A percentile compares a stretch with the other conserved stretches of the same genome.
phyloP scores from a whole-genome alignment of 306 rosid species.

The Parietaria judaica region DNA sequence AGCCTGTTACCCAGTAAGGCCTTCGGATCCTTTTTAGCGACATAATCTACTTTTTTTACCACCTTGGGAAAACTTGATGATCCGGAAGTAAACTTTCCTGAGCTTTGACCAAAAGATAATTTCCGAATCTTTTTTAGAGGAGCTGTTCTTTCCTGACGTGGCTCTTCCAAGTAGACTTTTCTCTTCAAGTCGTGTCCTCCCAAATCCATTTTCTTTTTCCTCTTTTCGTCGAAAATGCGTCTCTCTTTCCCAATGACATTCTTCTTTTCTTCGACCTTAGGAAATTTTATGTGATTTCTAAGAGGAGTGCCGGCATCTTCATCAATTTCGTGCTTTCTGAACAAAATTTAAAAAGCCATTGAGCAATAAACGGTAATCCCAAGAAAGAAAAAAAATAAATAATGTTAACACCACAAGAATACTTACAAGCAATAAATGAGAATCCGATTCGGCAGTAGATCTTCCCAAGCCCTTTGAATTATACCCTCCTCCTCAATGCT shows the following conservation, averaged over 20 bases:
- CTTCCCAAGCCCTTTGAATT: conserved; percentile 69
- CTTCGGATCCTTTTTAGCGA: conserved; percentile 32
- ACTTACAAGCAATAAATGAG: conserved; percentile 93
- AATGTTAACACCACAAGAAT: background rate
- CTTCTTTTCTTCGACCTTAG: conserved; percentile 30
- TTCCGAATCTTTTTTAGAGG: conserved; percentile 29
- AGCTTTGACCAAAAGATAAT: conserved; percentile 20
- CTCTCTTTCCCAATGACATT: conserved; percentile 22
- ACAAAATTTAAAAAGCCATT: conserved; percentile 18
- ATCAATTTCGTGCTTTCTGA: conserved; percentile 73
- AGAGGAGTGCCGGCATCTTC: conserved; percentile 56
- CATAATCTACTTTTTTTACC: conserved; percentile 24
- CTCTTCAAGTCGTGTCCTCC: conserved; percentile 34
- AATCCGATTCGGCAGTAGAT: conserved; percentile 65
- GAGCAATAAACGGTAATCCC: conserved; percentile 8
- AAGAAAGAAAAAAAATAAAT: conserved; percentile 23
- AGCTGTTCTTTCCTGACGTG: conserved; percentile 24
- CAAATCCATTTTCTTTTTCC: conserved; percentile 21
- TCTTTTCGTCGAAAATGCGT: conserved; percentile 18
- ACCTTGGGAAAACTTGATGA: conserved; percentile 31
- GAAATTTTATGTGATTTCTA: conserved; percentile 72
- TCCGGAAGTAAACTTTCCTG: conserved; percentile 26
- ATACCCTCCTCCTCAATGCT: conserved; percentile 34
- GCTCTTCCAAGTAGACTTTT: conserved; percentile 22
- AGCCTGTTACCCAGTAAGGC: conserved; percentile 37